Base-by-base conservation (phyloP, 306 rosid species). In the Gillenia trifoliata region DNA sequence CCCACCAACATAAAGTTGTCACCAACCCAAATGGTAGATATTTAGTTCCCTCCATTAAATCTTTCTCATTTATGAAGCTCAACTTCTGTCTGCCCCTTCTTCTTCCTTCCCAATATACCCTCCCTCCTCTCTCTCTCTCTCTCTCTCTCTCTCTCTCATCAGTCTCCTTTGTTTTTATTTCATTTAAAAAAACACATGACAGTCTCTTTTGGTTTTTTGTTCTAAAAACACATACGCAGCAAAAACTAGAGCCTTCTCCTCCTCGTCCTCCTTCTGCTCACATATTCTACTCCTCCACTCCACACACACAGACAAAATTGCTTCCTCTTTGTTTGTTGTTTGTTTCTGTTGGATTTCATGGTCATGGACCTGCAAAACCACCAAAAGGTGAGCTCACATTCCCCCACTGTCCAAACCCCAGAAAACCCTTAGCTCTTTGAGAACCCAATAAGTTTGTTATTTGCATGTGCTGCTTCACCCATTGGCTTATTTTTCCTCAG, bases 1-100 rank as follows among this genome's bases (percentile, higher is more conserved):
- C 85, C 82, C 83, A 85, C 90, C 89, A 73, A 80, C 73, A 78
- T 34, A 81, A 83, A 80, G 80, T 38, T 38, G 80, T 84, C 89
- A 83, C 86, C 93, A 76, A 88, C 90, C 78, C 64, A 66, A 60
- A 70, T 41, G 8, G 67, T 67, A 62, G 31, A 33, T 68, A 66
- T 78, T 50, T 47, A 16, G 7, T 47, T 47, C 8, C 52, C 20
- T 72, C 63, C 69, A 75, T 78, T 71, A 78, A 78, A 66, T 63
- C 76, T 70, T 72, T 45, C 78, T 74, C 88, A 84, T 86, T 84
- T 83, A 84, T 85, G 91, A 73, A 74, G n/a, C 80, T 73, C 83
- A 52, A 77, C 85, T 68, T 50, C 65, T 71, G 77, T 59, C 79
- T 47, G 11, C 72, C 77, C 59, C 62, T 31, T 41, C 22, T 75